Base-by-base conservation (phyloP, 345 rosid species). In the Passiflora organensis region DNA sequence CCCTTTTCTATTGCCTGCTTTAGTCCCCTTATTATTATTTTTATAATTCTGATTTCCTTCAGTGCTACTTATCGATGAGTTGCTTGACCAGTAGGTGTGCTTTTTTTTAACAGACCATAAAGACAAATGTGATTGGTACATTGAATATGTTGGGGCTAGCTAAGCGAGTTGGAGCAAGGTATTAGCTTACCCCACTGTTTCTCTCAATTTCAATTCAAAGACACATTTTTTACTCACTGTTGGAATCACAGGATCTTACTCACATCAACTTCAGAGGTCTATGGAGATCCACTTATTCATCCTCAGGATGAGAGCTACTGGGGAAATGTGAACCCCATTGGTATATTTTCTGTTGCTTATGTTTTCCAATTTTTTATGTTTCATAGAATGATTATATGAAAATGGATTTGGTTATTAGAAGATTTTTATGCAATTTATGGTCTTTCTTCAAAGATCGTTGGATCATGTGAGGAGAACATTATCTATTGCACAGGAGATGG, bases 311-410 rank as follows among this genome's bases (percentile, higher is more conserved):
- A 91, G 78, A 81, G 76, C 77, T 91, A 88, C 23, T 88, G 96
- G 96, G 96, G 98, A 58, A 91, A 91, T 79, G 96, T 91, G 15
- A 91, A 91, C 72, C 98, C 98, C 6, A 91, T 91, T 13, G 96
- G 98, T 85, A 71, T 1, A 72, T 64, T 43, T 48, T 28, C 14
- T 13, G 13, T 2, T 32, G 54, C 57, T 42, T 48, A 48, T n/a
- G n/a, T n/a, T n/a, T n/a, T n/a, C n/a, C n/a, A n/a, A n/a, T n/a
- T n/a, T n/a, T n/a, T n/a, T n/a, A n/a, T n/a, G n/a, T n/a, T n/a
- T n/a, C n/a, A n/a, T n/a, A n/a, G n/a, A n/a, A n/a, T n/a, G n/a
- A n/a, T n/a, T n/a, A n/a, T n/a, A n/a, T n/a, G n/a, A n/a, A n/a
- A n/a, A n/a, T n/a, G n/a, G n/a, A n/a, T n/a, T n/a, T n/a, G n/a